Evolutionary conservation across 192 early-diverging fungal genomes (phyloP), one percentile per base, ranked within the genome.

Genomic region (Pecoramyces ruminantium): DNA sequence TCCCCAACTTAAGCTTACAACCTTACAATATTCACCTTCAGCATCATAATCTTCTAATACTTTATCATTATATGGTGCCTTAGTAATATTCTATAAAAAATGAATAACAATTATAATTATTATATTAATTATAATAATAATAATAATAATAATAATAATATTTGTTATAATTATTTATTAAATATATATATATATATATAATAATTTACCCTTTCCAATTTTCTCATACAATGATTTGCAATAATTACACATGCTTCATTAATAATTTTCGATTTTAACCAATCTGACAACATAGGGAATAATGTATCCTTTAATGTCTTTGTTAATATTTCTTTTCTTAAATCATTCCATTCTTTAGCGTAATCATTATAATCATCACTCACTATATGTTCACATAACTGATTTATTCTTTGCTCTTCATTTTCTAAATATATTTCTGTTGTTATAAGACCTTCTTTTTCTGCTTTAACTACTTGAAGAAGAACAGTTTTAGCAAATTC

Each of bases 281-380:
- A 92, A 82, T 93, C 93, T 39, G 90, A 92, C 80, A 93, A 90
- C 77, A 90, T 83, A 25, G 92, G 93, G 58, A 93, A 90, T 38
- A 96, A 81, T 18, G 93, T 86, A 3, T 95, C 92, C 34, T 86
- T 85, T 39, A 92, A 83, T 0, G 93, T 91, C 12, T 83, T 81
- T 17, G 87, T 84, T 77, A 94, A 80, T 29, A 93, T 88, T 28
- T 92, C 87, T 38, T 86, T 80, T n/a, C 95, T 91, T 81, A 94
- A 83, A 0, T 85, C 80, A 81, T 97, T 95, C 97, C 97, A 98
- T 38, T 86, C 86, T 30, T 89, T 84, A 9, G 92, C 92, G 5
- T 85, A 80, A 38, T 90, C 92, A 79, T 90, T 92, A 29, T 82
- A 83, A 17, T 87, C 85, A 81, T 91, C 91, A 81, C 89, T 91